Conservation (phyloP, 768 basidiomycete species). For the Pholiota molesta region DNA sequence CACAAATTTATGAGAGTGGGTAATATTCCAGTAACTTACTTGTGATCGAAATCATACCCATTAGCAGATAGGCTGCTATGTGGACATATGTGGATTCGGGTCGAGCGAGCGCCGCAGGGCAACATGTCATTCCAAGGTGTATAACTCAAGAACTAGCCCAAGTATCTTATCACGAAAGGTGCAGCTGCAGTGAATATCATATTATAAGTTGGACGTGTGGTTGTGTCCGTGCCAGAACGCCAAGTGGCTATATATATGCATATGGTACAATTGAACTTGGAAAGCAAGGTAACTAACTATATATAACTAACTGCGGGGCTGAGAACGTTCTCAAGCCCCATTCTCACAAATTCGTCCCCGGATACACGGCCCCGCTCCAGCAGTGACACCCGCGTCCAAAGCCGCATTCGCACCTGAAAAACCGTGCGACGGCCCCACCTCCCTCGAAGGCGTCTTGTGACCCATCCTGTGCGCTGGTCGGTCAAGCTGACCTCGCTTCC, state of each 20-base stretch:
- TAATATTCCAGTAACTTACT: too few relatives aligned
- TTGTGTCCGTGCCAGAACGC: neutral
- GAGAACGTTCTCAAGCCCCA: neutral
- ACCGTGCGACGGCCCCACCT: neutral
- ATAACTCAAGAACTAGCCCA: neutral
- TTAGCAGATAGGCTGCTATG: too few relatives aligned
- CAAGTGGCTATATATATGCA: neutral
- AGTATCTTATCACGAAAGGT: neutral
- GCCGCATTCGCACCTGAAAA: neutral
- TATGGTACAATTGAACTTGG: slow-evolving; percentile 1
- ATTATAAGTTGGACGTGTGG: neutral
- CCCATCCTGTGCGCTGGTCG: neutral
- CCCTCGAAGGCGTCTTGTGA: neutral
- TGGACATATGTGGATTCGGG: too few relatives aligned
- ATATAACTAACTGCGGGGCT: neutral
- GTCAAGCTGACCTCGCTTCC: neutral
- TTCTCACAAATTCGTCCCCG: neutral
- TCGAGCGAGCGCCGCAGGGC: too few relatives aligned
- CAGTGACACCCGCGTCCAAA: neutral
- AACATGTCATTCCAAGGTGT: neutral
- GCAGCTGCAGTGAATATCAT: neutral
- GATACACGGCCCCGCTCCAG: neutral
- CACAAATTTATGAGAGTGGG: too few relatives aligned
- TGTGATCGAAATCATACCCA: too few relatives aligned
- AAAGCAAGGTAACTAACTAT: neutral